Base-by-base conservation (phyloP, 2,329 filamentous ascomycete genomes). In the Thelonectria blattea region DNA sequence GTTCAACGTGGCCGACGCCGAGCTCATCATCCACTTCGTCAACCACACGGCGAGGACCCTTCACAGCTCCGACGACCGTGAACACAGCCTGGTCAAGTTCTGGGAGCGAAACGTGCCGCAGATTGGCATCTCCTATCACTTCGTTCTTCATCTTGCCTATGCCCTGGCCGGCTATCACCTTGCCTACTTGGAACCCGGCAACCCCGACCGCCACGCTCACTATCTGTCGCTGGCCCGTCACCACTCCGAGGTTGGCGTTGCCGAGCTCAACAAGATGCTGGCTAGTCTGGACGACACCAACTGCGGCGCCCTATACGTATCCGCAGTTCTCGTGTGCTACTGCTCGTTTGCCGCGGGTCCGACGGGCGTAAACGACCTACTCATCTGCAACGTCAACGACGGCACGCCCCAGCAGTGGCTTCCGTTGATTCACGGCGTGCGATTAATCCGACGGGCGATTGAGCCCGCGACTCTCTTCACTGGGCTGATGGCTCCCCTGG, bases 281-380 rank as follows among this genome's bases (percentile, higher is more conserved):
- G 43, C 68, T 10, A 62, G 50, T n/a, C 49, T 73, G 2, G 66
- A 71, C 49, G 62, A 67, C 20, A 58, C 60, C 45, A 73, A 72
- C 49, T 74, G 72, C 41, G 71, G 71, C n/a, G 67, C 72, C 8
- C 56, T 73, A 14, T 74, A 74, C 49, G 59, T 73, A 8, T 65
- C 71, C 2, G 65, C 71, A 8, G 54, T 68, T 18, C 64, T 74
- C 5, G 65, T 73, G 7, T 73, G 72, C 49, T 72, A 72, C 43
- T 72, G 69, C 43, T 68, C 67, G 8, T 72, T 74, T 58, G 72
- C 72, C 27, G 71, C 71, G 7, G 72, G 72, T 2, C 72, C 72
- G 2, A 66, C 63, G 5, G 63, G 69, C 10, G 62, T 62, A 3
- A 62, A 71, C 30, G 72, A 74, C 30, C 64, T 74, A 4, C 67